Evolutionary conservation across 495 filamentous ascomycete genomes (phyloP), one percentile per base, ranked within the genome.

Genomic region (Diplogelasinospora grovesii): DNA sequence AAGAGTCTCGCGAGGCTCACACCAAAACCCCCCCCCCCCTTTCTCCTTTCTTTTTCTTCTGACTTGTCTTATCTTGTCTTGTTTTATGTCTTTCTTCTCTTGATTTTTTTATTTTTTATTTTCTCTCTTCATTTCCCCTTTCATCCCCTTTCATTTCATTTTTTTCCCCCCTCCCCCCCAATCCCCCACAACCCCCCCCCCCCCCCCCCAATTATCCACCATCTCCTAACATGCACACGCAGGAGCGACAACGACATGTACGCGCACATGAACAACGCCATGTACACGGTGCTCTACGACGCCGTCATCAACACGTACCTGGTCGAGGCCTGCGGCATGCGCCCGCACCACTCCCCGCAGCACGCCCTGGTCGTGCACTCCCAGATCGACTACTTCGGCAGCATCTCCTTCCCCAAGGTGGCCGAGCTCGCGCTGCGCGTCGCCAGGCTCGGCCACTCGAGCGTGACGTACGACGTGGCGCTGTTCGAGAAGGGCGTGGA

Each of bases 191-290:
- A n/a, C n/a, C n/a, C n/a, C n/a, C n/a, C n/a, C n/a, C n/a, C n/a
- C n/a, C n/a, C n/a, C n/a, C n/a, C 23, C n/a, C 8, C 16, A 14
- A 23, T 27, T 31, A 42, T 33, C 10, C 10, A 36, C 18, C 16
- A n/a, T 26, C n/a, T 45, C 8, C 5, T 31, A 2, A 20, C 10
- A 10, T 14, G 9, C 8, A 4, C 15, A 10, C 19, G 38, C 44
- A 89, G 86, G 86, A 79, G 73, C 54, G 92, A 98, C 61, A 96
- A 96, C 54, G 90, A 96, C 66, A 92, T 94, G 85, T 97, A 95
- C 62, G 74, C 81, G 30, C 86, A 94, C 50, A 74, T 74, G 66
- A 93, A 92, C 61, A 92, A 93, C 54, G 80, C 78, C 33, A 70
- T 93, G 26, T 93, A 95, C 64, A 82, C 83, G 45, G 78, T 81